Base-by-base conservation (phyloP, 2,329 filamentous ascomycete genomes). In the Fusarium temperatum region DNA sequence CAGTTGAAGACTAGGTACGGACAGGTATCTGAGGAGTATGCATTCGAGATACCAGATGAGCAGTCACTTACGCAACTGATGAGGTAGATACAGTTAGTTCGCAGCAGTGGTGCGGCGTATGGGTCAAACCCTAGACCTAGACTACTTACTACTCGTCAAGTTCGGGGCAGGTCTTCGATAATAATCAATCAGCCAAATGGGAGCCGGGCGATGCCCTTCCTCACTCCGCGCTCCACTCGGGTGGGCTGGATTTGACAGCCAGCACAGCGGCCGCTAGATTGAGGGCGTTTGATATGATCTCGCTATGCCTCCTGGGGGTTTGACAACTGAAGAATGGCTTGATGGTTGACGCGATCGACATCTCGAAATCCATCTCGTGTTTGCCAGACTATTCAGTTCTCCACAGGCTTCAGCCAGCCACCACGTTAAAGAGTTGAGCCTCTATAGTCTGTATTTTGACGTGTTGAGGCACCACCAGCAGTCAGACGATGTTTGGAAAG, bases 261-360 rank as follows among this genome's bases (percentile, higher is more conserved):
- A 68, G 61, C 65, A 64, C 68, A 65, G 70, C 76, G 76, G 76
- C 76, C 76, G 76, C 75, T 76, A 60, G 60, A 75, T 78, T 78
- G 75, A 78, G 76, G 75, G 76, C 76, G 76, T 61, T 69, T 45
- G 48, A 51, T 18, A 28, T 35, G 44, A n/a, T 28, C 45, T 57
- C 61, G 63, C 45, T 44, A 38, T 44, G 48, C 61, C 55, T 28
- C 41, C 22, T 51, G 39, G 22, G 24, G n/a, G 48, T 17, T 30
- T 35, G 39, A 24, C 26, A 53, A 56, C 26, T 26, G 14, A 12
- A 30, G 26, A 24, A 41, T 28, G 50, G 32, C 22, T 57, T 38
- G 28, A 24, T 45, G 35, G 12, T n/a, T 36, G 42, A 48, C n/a
- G 36, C 20, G 48, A 35, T 54, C 47, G 22, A 41, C 28, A 35